phyloP scores from a whole-genome alignment of 2,329 filamentous ascomycete genomes.

The Pseudogymnoascus sp. region DNA sequence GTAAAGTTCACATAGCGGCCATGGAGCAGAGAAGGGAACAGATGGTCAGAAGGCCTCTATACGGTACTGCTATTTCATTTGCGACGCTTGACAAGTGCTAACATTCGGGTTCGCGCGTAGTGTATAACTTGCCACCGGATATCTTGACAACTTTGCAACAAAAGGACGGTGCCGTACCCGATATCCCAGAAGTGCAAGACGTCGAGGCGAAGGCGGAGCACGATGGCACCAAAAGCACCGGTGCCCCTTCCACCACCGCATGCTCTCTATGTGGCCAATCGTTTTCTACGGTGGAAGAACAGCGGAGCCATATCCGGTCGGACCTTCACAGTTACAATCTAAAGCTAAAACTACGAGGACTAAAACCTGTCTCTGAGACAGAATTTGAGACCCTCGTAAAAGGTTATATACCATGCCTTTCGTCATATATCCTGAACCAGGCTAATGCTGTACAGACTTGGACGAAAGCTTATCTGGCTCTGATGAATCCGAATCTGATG shows the following conservation, averaged over 20 bases:
- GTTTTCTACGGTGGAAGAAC: conserved; percentile 68
- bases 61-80: conserved; percentile 27
- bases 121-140: conserved; percentile 29
- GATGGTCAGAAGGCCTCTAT: conserved; percentile 32
- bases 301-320: conserved; percentile 77
- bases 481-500: conserved; percentile 59
- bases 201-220: neutral
- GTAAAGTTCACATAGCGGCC: neutral
- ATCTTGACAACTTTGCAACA: conserved; percentile 29
- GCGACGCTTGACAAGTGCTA: conserved; percentile 17
- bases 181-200: neutral
- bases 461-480: conserved; percentile 92
- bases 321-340: conserved; percentile 92
- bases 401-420: conserved; percentile 19
- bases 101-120: conserved; percentile 18
- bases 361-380: conserved; percentile 61
- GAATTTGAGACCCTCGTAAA: conserved; percentile 85
- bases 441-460: conserved; percentile 42
- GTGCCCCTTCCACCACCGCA: conserved; percentile 51
- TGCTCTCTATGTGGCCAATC: conserved; percentile 72
- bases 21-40: conserved; percentile 23
- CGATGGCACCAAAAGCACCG: neutral
- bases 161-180: conserved; percentile 20
- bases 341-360: conserved; percentile 77
- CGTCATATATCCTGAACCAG: neutral